These are phyloP conservation scores for Angomonas ambiguus DNA, from an alignment of 208 protist species.

Conservation along the genomic window DNA sequence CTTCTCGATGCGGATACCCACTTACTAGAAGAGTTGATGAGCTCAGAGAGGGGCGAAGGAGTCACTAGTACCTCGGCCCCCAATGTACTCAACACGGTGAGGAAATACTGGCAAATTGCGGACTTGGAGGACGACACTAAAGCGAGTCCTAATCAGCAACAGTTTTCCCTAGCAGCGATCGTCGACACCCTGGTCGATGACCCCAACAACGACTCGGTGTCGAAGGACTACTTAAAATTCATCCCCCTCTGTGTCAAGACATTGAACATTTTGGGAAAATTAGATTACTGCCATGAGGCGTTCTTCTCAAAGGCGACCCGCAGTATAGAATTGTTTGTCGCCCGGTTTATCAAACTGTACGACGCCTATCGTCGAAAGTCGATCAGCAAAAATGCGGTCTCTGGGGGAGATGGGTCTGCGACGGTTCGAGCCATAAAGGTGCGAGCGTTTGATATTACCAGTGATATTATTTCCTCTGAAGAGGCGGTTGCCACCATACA, in stretches of 20 bases:
- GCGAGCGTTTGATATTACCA: conserved; percentile 49
- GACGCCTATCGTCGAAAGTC: conserved; percentile 55
- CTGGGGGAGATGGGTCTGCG: conserved; percentile 23
- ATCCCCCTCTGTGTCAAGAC: conserved; percentile 76
- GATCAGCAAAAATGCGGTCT: conserved; percentile 27
- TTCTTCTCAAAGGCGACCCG: conserved; percentile 59
- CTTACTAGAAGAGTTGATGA: conserved; percentile 50
- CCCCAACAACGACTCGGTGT: conserved; percentile 35
- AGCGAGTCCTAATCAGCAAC: not conserved
- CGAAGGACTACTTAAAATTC: conserved; percentile 60
- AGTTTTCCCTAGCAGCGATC: conserved; percentile 32
- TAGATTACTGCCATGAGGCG: conserved; percentile 68
- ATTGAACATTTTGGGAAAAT: conserved; percentile 45
- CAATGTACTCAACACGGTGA: not conserved
- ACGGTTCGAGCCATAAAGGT: conserved; percentile 57
- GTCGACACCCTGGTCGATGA: conserved; percentile 53
- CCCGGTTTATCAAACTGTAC: conserved; percentile 74
- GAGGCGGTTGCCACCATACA: conserved; percentile 70
- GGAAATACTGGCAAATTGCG: conserved; percentile 3
- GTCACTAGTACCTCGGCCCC: not conserved
- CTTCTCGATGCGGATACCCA: conserved; percentile 55
- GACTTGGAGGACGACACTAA: not conserved
- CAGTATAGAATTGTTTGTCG: conserved; percentile 64
- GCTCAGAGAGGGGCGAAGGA: conserved; percentile 2
- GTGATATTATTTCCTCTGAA: conserved; percentile 53